Percentiles rank a stretch among this genome's conserved stretches.
phyloP scores from a whole-genome alignment of 257 asterid genomes.

The Striga asiatica region DNA sequence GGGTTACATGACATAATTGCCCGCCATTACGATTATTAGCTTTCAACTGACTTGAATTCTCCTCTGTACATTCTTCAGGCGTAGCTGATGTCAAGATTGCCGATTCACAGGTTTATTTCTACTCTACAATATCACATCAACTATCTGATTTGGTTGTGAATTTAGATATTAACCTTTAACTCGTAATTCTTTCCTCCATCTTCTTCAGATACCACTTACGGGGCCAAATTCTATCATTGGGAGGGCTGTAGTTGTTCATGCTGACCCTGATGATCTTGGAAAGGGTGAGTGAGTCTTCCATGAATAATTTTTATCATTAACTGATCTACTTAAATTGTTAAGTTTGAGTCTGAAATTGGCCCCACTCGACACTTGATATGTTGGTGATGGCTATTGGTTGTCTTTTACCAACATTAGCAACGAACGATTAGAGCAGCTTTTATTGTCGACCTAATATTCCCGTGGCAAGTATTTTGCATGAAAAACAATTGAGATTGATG shows the following conservation, averaged over 20 bases:
- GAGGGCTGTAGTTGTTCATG: conserved; percentile 99
- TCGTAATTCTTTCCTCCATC: neutral
- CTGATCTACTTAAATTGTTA: neutral
- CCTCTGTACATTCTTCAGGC: conserved; percentile 35
- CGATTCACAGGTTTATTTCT: conserved; percentile 56
- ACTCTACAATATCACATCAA: neutral
- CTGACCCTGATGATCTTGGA: conserved; percentile 95
- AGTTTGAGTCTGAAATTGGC: too few species aligned
- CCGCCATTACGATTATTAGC: neutral
- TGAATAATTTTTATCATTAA: neutral
- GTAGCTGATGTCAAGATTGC: conserved; percentile 48
- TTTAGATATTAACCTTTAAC: neutral
- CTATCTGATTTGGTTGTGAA: neutral
- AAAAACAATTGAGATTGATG: too few species aligned
- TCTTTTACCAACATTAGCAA: too few species aligned
- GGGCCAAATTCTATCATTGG: conserved; percentile 83
- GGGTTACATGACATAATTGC: neutral
- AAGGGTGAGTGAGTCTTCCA: conserved; percentile 35
- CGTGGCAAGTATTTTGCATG: too few species aligned
- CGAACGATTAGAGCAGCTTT: too few species aligned
- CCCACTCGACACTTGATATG: too few species aligned
- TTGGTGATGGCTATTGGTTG: too few species aligned
- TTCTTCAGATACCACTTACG: conserved; percentile 63
- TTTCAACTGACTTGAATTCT: neutral
- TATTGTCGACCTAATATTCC: too few species aligned